A percentile compares a stretch with the other conserved stretches of the same genome.
These are phyloP conservation scores for Beauveria sp. DNA, from an alignment of 2,329 filamentous ascomycete species.

Conservation along the genomic window DNA sequence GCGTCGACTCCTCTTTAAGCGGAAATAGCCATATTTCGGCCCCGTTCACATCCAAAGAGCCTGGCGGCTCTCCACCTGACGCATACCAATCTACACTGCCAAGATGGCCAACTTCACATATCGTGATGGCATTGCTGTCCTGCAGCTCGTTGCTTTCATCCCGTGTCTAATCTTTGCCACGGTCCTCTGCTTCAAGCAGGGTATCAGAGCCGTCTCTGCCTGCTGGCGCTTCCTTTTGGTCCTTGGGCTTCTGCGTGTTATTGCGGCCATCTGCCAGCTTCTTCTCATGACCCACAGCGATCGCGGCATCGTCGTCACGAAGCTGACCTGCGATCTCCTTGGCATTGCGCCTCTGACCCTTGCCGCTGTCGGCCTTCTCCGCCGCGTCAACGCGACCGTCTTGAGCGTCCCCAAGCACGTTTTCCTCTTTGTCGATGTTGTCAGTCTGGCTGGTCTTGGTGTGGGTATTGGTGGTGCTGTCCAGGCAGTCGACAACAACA, in stretches of 20 bases:
- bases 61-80: not conserved
- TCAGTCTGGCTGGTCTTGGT: conserved; percentile 11
- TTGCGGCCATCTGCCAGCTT: conserved; percentile 13
- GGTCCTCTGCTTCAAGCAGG: conserved; percentile 14
- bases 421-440: conserved; percentile 6
- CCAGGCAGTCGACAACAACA: conserved; percentile 9
- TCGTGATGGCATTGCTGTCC: conserved; percentile 13
- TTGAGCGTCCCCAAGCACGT: not conserved
- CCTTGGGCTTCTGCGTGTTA: conserved; percentile 12
- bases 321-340: conserved; percentile 14
- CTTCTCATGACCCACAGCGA: conserved; percentile 8
- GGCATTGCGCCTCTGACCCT: conserved; percentile 14
- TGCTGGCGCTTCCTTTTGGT: conserved; percentile 14
- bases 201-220: conserved; percentile 10
- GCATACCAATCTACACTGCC: not conserved
- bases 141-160: conserved; percentile 13
- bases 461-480: conserved; percentile 12
- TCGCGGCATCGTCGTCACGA: conserved; percentile 7
- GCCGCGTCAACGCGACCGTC: conserved; percentile 9
- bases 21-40: not conserved
- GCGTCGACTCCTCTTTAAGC: not conserved
- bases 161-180: conserved; percentile 9
- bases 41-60: not conserved
- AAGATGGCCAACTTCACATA: conserved; percentile 12
- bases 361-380: conserved; percentile 11